phyloP scores from a whole-genome alignment of 169 alveolate species.

The Cryptosporidium muris region DNA sequence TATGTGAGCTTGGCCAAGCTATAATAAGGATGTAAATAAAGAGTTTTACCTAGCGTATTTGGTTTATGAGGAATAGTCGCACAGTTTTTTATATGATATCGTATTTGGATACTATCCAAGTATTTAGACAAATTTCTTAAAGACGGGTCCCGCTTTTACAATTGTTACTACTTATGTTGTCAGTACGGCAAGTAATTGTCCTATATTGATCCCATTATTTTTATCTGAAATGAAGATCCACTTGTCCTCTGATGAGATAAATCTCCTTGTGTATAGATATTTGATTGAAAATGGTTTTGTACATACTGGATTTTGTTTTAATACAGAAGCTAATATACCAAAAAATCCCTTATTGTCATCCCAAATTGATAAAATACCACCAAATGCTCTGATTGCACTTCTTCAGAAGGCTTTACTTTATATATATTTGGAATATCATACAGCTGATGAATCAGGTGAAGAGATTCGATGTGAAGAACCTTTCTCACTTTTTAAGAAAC shows the following conservation, averaged over 20 bases:
- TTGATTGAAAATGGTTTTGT: constrained; percentile 86
- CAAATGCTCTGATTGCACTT: constrained; percentile 85
- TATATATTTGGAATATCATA: constrained; percentile 86
- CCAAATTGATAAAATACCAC: constrained; percentile 87
- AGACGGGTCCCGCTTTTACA: no score
- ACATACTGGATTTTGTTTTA: constrained; percentile 86
- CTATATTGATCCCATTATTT: no score
- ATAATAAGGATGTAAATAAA: no score
- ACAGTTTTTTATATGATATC: no score
- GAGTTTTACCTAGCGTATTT: no score
- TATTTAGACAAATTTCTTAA: no score
- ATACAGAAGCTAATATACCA: constrained; percentile 82
- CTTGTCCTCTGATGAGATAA: constrained; percentile 87
- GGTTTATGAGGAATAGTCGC: no score
- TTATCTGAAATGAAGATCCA: constrained; percentile 81
- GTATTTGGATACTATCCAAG: no score
- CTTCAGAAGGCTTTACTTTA: constrained; percentile 88
- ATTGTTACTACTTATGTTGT: no score
- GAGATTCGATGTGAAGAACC: constrained; percentile 83
- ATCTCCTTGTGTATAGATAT: constrained; percentile 85
- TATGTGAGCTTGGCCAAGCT: no score
- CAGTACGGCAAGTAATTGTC: no score
- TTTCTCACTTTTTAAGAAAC: constrained; percentile 84
- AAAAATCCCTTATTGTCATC: constrained; percentile 82
- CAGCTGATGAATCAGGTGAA: constrained; percentile 76